These are phyloP conservation scores for Yamadazyma spencermartinsiae DNA, from an alignment of 1,139 yeast genomes.

Conservation along the genomic window DNA sequence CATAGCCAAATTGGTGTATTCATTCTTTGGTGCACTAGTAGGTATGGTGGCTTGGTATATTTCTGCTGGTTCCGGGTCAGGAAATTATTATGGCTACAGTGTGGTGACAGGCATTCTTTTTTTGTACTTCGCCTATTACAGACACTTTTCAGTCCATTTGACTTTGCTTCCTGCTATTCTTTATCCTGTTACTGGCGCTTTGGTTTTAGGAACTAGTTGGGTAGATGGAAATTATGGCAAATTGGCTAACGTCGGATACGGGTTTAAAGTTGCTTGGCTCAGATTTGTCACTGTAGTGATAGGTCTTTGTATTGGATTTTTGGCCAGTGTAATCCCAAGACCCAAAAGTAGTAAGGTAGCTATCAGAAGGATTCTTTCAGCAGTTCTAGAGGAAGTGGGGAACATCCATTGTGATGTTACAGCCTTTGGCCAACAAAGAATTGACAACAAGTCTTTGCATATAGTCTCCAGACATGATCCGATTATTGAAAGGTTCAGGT, in stretches of 20 bases:
- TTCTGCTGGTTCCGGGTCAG: conserved; percentile 31
- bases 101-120: conserved; percentile 31
- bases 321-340: conserved; percentile 33
- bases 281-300: conserved; percentile 31
- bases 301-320: conserved; percentile 32
- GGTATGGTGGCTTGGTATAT: conserved; percentile 42
- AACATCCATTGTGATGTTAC: conserved; percentile 32
- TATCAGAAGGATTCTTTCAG: conserved; percentile 26
- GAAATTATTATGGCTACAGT: conserved; percentile 35
- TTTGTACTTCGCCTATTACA: conserved; percentile 25
- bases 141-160: conserved; percentile 35
- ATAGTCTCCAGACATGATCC: conserved; percentile 25
- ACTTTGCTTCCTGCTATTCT: conserved; percentile 32
- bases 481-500: conserved; percentile 24
- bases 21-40: conserved; percentile 32
- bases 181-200: conserved; percentile 28
- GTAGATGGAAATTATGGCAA: conserved; percentile 18
- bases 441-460: conserved; percentile 22
- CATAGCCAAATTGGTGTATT: conserved; percentile 26
- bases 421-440: conserved; percentile 27
- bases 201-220: conserved; percentile 42
- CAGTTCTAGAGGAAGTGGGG: conserved; percentile 27
- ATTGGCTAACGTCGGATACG: conserved; percentile 16
- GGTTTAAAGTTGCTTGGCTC: conserved; percentile 24
- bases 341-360: conserved; percentile 33